Conservation (phyloP, 2,329 filamentous ascomycete genomes). For the Phyllosticta citrichinensis region DNA sequence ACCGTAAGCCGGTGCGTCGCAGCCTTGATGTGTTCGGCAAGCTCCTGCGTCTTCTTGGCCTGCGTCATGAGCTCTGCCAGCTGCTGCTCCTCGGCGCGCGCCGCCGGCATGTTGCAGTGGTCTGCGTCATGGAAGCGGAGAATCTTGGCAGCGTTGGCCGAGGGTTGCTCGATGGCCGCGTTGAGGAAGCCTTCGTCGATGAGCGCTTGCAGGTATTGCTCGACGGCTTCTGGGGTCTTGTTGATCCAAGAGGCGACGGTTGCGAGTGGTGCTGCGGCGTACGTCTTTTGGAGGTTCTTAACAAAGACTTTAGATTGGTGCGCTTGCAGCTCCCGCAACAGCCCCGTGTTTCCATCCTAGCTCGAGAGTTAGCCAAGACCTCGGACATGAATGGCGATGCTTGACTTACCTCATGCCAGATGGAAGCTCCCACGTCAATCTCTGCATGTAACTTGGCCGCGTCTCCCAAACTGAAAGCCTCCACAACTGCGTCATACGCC, state of each 20-base stretch:
- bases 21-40: slow-evolving; percentile 43
- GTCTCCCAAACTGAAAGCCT: slow-evolving; percentile 54
- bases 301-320: slow-evolving; percentile 71
- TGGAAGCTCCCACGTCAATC: slow-evolving; percentile 45
- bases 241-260: slow-evolving; percentile 44
- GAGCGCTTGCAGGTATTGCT: slow-evolving; percentile 43
- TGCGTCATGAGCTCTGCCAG: slow-evolving; percentile 38
- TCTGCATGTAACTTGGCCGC: slow-evolving; percentile 54
- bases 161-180: slow-evolving; percentile 39
- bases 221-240: slow-evolving; percentile 40
- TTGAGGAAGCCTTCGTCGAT: slow-evolving; percentile 42
- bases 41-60: slow-evolving; percentile 38
- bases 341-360: slow-evolving; percentile 60
- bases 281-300: slow-evolving; percentile 61
- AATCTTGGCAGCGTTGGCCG: slow-evolving; percentile 31
- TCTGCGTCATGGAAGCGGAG: slow-evolving; percentile 43
- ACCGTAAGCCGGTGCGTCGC: slow-evolving; percentile 47
- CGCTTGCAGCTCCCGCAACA: slow-evolving; percentile 59
- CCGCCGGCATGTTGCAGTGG: slow-evolving; percentile 25
- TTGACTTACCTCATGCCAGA: slow-evolving; percentile 49
- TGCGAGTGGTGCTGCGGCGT: slow-evolving; percentile 50
- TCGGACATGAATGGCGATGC: not conserved
- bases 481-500: slow-evolving; percentile 61
- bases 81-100: slow-evolving; percentile 31
- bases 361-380: not conserved